Base-by-base conservation (phyloP, 2,329 filamentous ascomycete species). In the Knoxdaviesia capensis region DNA sequence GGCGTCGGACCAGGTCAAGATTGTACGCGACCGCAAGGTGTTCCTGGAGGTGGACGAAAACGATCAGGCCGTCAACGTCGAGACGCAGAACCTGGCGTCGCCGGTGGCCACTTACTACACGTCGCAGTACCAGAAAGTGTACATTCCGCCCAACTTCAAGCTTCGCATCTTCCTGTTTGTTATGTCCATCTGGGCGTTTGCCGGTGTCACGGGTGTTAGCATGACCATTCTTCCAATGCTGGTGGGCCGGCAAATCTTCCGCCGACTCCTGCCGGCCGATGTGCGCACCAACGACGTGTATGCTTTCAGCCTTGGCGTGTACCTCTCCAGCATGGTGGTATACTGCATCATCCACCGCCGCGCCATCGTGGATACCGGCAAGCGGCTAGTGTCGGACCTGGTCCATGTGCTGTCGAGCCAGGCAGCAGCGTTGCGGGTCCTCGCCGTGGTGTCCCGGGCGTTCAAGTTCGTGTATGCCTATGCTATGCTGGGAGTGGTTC, bases 261-360 rank as follows among this genome's bases (percentile, higher is more conserved):
- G 77, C 39, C 62, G 69, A 31, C 60, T 87, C 33, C 74, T 94
- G 36, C 83, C 85, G 5, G 60, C 66, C 1, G 69, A 81, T 46
- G 71, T 82, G 39, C 73, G 73, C 36, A 80, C 88, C 54, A 98
- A 96, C 58, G 90, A 98, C 56, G 81, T 98, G 30, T 96, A 98
- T 52, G 88, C 90, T 8, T 94, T 94, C 56, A 93, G 85, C 41
- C 76, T 90, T 31, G 90, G 90, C 9, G 70, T 93, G 36, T 94
- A 92, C 54, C 64, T 85, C 30, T 66, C 42, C 40, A 37, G 6
- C 8, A 43, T 31, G 36, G 33, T 31, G 31, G 31, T 11, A 31
- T 38, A 9, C 40, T 20, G 20, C 20, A 20, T 20, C 20, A 20
- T 20, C 20, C 20, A 39, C 28, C 33, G 11, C 8, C 11, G 39